These are phyloP conservation scores for Alternaria solani DNA, from an alignment of 2,329 filamentous ascomycete species.

Conservation along the genomic window DNA sequence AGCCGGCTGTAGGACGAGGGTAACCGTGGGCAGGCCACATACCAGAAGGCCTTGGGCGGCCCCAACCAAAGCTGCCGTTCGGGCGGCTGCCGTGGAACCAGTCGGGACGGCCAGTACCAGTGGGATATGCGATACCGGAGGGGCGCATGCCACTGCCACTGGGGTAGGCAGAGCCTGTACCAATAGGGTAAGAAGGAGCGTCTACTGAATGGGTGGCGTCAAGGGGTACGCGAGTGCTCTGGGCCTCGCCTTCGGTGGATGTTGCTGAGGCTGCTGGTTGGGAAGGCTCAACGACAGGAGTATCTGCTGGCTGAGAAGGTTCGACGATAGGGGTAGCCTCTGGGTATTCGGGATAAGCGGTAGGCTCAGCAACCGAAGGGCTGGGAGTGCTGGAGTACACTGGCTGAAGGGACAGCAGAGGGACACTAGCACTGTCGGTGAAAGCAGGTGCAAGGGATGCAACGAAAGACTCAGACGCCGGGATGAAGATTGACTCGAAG, in stretches of 20 bases:
- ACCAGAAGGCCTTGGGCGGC: conserved; percentile 27
- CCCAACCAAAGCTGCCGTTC: conserved; percentile 19
- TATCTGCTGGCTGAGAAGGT: neutral
- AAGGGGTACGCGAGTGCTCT: conserved; percentile 4
- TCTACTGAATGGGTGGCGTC: conserved; percentile 8
- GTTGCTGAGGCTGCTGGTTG: neutral
- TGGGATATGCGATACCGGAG: conserved; percentile 7
- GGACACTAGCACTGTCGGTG: conserved; percentile 10
- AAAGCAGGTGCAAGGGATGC: conserved; percentile 29
- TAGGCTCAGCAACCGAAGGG: conserved; percentile 16
- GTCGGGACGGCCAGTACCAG: conserved; percentile 15
- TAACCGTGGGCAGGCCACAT: conserved; percentile 19
- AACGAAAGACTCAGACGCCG: conserved; percentile 26
- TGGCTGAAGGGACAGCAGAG: conserved; percentile 17
- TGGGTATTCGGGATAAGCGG: conserved; percentile 7
- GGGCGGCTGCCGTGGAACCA: conserved; percentile 12
- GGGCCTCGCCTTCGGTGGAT: neutral
- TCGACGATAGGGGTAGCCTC: conserved; percentile 7
- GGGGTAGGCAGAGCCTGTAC: conserved; percentile 10
- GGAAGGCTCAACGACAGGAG: neutral
- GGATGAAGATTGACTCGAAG: conserved; percentile 22
- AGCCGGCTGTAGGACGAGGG: conserved; percentile 3
- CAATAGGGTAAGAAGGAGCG: conserved; percentile 2
- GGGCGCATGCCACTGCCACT: conserved; percentile 12
- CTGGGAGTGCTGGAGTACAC: conserved; percentile 25